phyloP scores from a whole-genome alignment of 352 stramenopile species.

The Phytopythium mirpurense region DNA sequence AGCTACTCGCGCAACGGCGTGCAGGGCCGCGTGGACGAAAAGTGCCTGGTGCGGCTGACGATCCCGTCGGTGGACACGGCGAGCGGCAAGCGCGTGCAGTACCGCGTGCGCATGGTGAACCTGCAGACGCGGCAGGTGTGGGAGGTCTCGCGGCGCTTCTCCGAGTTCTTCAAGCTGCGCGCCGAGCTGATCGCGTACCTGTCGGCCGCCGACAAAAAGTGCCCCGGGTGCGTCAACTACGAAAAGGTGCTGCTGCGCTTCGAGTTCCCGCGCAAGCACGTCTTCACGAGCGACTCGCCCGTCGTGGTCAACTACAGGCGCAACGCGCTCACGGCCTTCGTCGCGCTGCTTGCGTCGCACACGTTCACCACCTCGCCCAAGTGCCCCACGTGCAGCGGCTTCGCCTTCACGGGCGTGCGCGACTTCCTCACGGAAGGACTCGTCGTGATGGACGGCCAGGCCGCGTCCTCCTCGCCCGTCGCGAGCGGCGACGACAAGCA shows the following conservation, averaged over 20 bases:
- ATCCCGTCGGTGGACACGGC: slow-evolving; percentile 37
- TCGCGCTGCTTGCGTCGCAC: slow-evolving; percentile 69
- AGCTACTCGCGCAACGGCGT: slow-evolving; percentile 79
- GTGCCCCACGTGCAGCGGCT: slow-evolving; percentile 72
- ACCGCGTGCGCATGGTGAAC: slow-evolving; percentile 69
- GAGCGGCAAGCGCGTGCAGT: slow-evolving; percentile 45
- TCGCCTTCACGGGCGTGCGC: slow-evolving; percentile 67
- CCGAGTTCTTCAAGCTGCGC: slow-evolving; percentile 73
- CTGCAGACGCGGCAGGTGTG: slow-evolving; percentile 61
- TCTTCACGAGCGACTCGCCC: slow-evolving; percentile 72
- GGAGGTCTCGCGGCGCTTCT: slow-evolving; percentile 73
- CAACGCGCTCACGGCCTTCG: slow-evolving; percentile 63
- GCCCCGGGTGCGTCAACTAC: slow-evolving; percentile 77
- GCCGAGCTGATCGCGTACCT: slow-evolving; percentile 68
- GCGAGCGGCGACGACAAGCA: slow-evolving; percentile 7
- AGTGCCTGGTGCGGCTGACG: slow-evolving; percentile 64
- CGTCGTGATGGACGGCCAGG: slow-evolving; percentile 5
- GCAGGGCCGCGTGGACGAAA: slow-evolving; percentile 53
- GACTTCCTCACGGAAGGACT: slow-evolving; percentile 66
- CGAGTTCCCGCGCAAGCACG: slow-evolving; percentile 80
- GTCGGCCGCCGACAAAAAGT: slow-evolving; percentile 53
- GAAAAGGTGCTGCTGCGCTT: slow-evolving; percentile 78
- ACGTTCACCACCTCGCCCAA: slow-evolving; percentile 77
- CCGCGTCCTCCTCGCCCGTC: slow-evolving; percentile 11
- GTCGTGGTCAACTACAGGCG: slow-evolving; percentile 82